Percentiles rank a stretch among this genome's conserved stretches.
These are phyloP conservation scores for Gomphus sp. DNA, from an alignment of 1,284 basidiomycete genomes.

Conservation along the genomic window DNA sequence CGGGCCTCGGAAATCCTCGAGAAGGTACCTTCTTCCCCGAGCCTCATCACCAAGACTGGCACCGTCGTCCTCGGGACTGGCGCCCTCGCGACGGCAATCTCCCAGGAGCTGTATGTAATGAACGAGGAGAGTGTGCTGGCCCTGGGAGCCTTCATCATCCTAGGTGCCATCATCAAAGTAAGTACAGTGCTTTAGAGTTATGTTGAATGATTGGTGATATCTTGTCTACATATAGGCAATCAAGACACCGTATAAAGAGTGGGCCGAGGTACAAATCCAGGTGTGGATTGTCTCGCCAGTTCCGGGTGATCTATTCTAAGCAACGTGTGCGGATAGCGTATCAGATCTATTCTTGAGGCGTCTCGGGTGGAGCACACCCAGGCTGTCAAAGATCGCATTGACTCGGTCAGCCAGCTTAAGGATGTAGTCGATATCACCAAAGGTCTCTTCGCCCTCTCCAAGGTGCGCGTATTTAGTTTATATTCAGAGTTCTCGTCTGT, in stretches of 20 bases:
- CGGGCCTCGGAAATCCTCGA: constrained; percentile 89
- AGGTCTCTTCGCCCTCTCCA: constrained; percentile 87
- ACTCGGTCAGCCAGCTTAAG: constrained; percentile 86
- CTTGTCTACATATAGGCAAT: constrained; percentile 33
- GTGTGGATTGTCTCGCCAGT: constrained; percentile 19
- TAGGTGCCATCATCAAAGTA: constrained; percentile 80
- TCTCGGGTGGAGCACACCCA: constrained; percentile 88
- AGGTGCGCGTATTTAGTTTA: constrained; percentile 40
- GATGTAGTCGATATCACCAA: constrained; percentile 89
- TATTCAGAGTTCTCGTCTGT: background rate
- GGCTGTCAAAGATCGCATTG: constrained; percentile 89
- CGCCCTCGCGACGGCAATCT: constrained; percentile 87
- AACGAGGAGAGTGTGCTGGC: constrained; percentile 91
- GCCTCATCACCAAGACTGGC: constrained; percentile 90
- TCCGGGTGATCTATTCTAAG: background rate
- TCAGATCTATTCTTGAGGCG: constrained; percentile 72
- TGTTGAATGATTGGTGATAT: background rate
- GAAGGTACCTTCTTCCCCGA: constrained; percentile 83
- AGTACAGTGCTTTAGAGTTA: constrained; percentile 16
- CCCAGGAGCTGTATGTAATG: constrained; percentile 94
- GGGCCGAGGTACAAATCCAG: constrained; percentile 84
- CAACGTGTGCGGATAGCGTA: constrained; percentile 31
- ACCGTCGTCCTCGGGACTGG: constrained; percentile 88
- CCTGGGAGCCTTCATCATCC: constrained; percentile 80
- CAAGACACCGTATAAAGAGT: constrained; percentile 84